Base-by-base conservation (phyloP, 176 grass and related monocot genomes). In the Tillandsia fasciculata region DNA sequence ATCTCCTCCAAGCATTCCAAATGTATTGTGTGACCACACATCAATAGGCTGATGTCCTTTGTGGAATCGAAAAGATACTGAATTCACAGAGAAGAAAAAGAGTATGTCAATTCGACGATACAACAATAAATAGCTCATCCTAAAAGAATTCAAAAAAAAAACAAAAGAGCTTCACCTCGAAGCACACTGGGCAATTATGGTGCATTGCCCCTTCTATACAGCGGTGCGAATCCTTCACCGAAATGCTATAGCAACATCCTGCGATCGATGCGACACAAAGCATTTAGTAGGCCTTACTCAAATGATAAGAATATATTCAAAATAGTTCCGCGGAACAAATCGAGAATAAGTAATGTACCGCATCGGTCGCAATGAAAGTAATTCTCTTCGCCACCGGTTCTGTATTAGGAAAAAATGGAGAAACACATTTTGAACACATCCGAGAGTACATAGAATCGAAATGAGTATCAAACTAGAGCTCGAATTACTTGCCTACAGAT, bases 51-150 rank as follows among this genome's bases (percentile, higher is more conserved):
- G 59, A 96, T 85, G 2, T 91, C 92, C 75, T 79, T 91, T 0
- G 83, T 88, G 2, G 86, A 96, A 65, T 96, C 88, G 72, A 96
- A 96, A 15, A 96, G 78, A 65, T 91, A 96, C 83, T 96, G 76
- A n/a, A 9, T 51, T 23, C 68, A 56, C 58, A 58, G 10, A 50
- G 49, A 64, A 61, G 17, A n/a, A n/a, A 9, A 23, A 23, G 4
- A 18, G 56, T 0, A 10, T 61, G 1, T 61, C 22, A 61, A 20
- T 61, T 8, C 22, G 12, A 42, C 56, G 10, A 61, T 15, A 23
- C 18, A n/a, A 61, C 15, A 7, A 61, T 61, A 61, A 9, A 61
- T n/a, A 61, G 4, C 33, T 42, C 33, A 42, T 5, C 33, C 33
- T 42, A 42, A 6, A 61, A 61, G 15, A 9, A 61, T 22, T 23